Percentiles rank a stretch among this genome's conserved stretches.
These are phyloP conservation scores for Paramecium primaurelia DNA, from an alignment of 73 alveolate species.

Conservation along the genomic window DNA sequence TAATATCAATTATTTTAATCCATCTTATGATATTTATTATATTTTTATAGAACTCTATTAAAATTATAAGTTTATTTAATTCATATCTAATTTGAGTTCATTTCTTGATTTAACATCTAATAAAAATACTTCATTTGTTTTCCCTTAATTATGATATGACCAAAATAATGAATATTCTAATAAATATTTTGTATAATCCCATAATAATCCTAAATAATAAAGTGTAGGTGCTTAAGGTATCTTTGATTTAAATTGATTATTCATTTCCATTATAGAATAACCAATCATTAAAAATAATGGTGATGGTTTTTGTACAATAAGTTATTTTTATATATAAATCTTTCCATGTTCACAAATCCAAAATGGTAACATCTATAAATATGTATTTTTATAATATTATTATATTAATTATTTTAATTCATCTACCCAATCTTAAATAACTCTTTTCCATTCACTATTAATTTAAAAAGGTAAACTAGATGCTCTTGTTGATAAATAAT, in stretches of 20 bases:
- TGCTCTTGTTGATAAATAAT: conserved; percentile 12
- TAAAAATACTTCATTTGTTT: conserved; percentile 16
- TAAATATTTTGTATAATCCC: conserved; percentile 25
- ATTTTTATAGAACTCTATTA: not conserved
- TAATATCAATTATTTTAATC: not conserved
- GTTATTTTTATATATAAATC: not conserved
- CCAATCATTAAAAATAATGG: not conserved
- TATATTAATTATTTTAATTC: not conserved
- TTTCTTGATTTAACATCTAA: not conserved
- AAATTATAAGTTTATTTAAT: not conserved
- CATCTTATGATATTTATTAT: not conserved
- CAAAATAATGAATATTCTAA: conserved; percentile 2
- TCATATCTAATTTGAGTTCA: conserved; percentile 11
- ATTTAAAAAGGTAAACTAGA: not conserved
- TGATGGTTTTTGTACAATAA: not conserved
- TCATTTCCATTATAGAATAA: not conserved
- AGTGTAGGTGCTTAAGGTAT: not conserved
- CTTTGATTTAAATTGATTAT: not conserved
- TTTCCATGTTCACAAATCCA: conserved; percentile 25
- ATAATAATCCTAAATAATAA: not conserved
- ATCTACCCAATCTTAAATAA: not conserved
- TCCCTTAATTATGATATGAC: not conserved
- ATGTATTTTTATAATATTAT: not conserved
- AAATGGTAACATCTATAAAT: not conserved
- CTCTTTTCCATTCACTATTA: conserved; percentile 20